Base-by-base conservation (phyloP, 768 basidiomycete species). In the Rhizopogon vulgaris region DNA sequence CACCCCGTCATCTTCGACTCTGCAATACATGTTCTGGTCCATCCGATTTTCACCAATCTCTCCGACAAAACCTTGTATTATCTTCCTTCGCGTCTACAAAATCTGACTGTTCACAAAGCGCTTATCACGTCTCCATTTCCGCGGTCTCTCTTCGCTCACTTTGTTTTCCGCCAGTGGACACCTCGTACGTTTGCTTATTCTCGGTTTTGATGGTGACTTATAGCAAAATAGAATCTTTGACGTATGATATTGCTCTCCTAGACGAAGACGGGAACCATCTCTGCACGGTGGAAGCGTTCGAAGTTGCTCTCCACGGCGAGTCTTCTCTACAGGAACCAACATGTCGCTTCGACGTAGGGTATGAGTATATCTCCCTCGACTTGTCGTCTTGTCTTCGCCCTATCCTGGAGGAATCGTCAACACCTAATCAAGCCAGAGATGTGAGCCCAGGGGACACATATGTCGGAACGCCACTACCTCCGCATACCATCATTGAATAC, bases 1-100 rank as follows among this genome's bases (percentile, higher is more conserved):
- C 49, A 50, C 15, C 49, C 49, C 1, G 49, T 40, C 6, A 42
- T 50, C 38, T 32, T 50, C 27, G 49, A 50, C 38, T 38, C 49
- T 4, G 38, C 38, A 2, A 45, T 50, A 17, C 49, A 50, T 30
- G 7, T 30, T 17, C n/a, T 41, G 5, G 39, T 50, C 22, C 49
- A 50, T 41, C 49, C 49, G 5, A 24, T 25, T 15, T 42, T 50
- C n/a, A 50, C 49, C 4, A 1, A 8, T 12, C 25, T 41, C 22
- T 8, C 40, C 5, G 25, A 50, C 32, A 25, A 39, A 10, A 6
- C 25, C 6, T 38, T 30, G 18, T 50, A 50, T 32, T 50, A 50
- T n/a, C 49, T 50, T 25, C 49, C 49, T 24, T 24, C 49, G n/a
- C 49, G 40, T 7, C 24, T 50, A n/a, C 38, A 28, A 24, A 39